Conservation (phyloP, 768 basidiomycete species). For the Naganishia kalamii region DNA sequence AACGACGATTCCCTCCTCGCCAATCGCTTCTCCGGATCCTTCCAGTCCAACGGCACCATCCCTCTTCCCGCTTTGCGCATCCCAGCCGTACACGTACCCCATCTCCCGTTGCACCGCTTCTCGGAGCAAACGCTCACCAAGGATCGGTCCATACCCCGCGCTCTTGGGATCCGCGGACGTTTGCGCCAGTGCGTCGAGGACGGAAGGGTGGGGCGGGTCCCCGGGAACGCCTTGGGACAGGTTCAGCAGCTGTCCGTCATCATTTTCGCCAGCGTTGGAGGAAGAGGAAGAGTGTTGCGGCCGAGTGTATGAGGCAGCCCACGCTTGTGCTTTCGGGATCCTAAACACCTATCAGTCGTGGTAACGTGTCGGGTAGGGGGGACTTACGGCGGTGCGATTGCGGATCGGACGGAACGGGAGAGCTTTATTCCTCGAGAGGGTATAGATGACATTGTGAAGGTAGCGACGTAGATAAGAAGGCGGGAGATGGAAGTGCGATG, state of each 20-base stretch:
- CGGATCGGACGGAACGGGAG: not conserved
- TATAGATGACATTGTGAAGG: too few species aligned
- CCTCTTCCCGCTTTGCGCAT: not conserved
- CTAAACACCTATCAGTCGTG: conserved; percentile 5
- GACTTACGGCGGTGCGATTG: not conserved
- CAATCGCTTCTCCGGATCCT: not conserved
- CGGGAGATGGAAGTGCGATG: too few species aligned
- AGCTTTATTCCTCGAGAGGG: too few species aligned
- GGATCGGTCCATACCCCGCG: conserved; percentile 57
- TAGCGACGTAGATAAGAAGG: too few species aligned
- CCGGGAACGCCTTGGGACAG: conserved; percentile 72
- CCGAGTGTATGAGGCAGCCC: conserved; percentile 35
- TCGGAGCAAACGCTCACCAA: conserved; percentile 57
- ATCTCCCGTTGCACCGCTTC: conserved; percentile 59
- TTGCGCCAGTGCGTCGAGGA: conserved; percentile 53
- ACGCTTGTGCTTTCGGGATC: conserved; percentile 42
- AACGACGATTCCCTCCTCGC: conserved; percentile 5
- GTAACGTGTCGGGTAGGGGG: not conserved
- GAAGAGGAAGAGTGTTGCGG: too few species aligned
- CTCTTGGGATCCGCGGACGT: conserved; percentile 49
- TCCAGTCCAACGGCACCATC: too few species aligned
- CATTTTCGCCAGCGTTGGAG: too few species aligned
- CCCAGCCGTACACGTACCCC: conserved; percentile 52
- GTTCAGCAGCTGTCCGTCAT: conserved; percentile 55
- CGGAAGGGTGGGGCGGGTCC: conserved; percentile 54